Evolutionary conservation across 805 yeast genomes (phyloP).

Genomic region (Saccharomyces mikatae): DNA sequence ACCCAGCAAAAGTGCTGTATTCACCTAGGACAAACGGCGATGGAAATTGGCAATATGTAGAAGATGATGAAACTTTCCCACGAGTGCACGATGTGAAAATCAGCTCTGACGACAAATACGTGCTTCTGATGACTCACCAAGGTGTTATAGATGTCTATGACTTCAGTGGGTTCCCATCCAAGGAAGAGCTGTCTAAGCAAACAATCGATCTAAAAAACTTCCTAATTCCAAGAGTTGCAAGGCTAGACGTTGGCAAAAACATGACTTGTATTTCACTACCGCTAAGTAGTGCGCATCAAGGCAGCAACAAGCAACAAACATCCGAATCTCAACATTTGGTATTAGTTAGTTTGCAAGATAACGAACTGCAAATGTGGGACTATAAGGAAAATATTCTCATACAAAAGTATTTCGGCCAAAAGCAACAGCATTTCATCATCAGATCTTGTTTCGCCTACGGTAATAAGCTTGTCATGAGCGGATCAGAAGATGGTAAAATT

Average conservation of each 20-base stretch:
- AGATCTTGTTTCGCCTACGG: constrained; percentile 69
- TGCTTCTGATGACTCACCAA: constrained; percentile 60
- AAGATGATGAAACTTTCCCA: constrained; percentile 19
- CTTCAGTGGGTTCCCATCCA: constrained; percentile 27
- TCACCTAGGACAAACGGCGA: constrained; percentile 10
- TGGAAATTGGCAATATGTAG: not conserved
- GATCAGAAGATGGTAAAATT: constrained; percentile 73
- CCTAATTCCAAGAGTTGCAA: constrained; percentile 32
- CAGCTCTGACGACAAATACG: constrained; percentile 50
- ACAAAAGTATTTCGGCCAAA: constrained; percentile 63
- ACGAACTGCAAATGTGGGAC: constrained; percentile 79
- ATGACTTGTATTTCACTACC: constrained; percentile 61
- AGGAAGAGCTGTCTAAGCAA: constrained; percentile 4
- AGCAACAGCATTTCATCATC: constrained; percentile 60
- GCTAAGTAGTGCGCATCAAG: not conserved
- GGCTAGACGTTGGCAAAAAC: constrained; percentile 46
- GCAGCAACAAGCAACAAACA: constrained; percentile 37
- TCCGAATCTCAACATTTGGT: constrained; percentile 26
- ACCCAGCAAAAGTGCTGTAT: constrained; percentile 23
- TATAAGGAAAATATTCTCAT: constrained; percentile 48
- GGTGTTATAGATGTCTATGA: constrained; percentile 55
- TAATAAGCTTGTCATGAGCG: constrained; percentile 67
- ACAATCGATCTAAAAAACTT: constrained; percentile 17
- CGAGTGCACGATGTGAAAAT: constrained; percentile 65
- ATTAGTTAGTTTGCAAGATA: constrained; percentile 60